Conservation (phyloP, 2,329 filamentous ascomycete species). For the Alternaria postmessia region DNA sequence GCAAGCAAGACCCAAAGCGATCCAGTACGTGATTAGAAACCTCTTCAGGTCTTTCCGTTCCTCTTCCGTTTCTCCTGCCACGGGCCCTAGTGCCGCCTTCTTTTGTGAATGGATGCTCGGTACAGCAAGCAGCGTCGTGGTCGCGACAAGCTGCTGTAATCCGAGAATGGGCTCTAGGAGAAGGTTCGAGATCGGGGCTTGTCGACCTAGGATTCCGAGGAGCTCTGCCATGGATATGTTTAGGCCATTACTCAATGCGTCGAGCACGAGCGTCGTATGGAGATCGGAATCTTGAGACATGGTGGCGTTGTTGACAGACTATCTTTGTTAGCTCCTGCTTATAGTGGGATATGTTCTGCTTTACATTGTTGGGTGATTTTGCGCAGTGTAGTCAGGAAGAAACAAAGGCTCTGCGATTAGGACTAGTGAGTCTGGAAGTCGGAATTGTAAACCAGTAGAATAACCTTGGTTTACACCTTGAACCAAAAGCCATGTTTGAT, state of each 20-base stretch:
- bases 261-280: conserved; percentile 8
- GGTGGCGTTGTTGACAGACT: neutral
- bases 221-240: conserved; percentile 11
- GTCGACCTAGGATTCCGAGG: conserved; percentile 1
- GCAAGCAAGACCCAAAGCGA: neutral
- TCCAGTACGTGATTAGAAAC: conserved; percentile 2
- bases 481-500: no score
- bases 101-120: neutral
- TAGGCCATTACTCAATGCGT: conserved; percentile 6
- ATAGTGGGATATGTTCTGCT: neutral
- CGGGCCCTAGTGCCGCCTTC: neutral
- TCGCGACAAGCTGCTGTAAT: neutral
- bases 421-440: neutral
- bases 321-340: neutral
- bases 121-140: neutral
- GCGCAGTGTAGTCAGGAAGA: neutral
- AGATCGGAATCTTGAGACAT: conserved; percentile 3
- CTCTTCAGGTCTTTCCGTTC: neutral
- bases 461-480: neutral
- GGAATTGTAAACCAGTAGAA: neutral
- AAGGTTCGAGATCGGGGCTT: conserved; percentile 12
- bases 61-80: neutral
- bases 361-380: neutral
- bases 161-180: conserved; percentile 5
- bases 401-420: neutral